Base-by-base conservation (phyloP, 495 filamentous ascomycete genomes). In the Penicillium egyptiacum region DNA sequence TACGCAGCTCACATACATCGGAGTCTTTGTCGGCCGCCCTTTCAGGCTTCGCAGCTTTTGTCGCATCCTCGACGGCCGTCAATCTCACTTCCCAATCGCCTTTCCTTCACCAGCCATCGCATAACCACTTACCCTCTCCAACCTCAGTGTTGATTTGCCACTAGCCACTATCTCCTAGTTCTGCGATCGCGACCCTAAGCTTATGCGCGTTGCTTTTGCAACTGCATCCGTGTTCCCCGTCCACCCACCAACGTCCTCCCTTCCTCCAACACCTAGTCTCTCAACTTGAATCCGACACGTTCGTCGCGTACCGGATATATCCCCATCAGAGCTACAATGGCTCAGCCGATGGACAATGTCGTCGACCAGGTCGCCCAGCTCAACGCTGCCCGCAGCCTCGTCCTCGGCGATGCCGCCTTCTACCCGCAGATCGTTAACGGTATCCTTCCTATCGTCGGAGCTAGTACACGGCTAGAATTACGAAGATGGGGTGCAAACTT, bases 401-500 rank as follows among this genome's bases (percentile, higher is more conserved):
- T 93, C 40, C 81, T 97, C 44, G 83, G 83, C 42, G 91, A 97
- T 74, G 76, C 90, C 31, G 79, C 81, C 55, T 88, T 91, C 72
- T 99, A 97, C 76, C 84, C 86, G 30, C 89, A 89, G 68, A 91
- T 99, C 70, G 83, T 98, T 54, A 88, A 88, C 69, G 90, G 89
- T 25, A 90, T 96, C 54, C 81, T 97, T 5, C 91, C 92, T 22
- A 91, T 98, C 66, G 87, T 97, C 64, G 88, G 87, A 30, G 82
- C 88, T n/a, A 77, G 80, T 50, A 77, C 88, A 43, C 79, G 79
- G 40, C 70, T 96, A 19, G 90, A 96, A 71, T 74, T 97, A 62
- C 87, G 90, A 71, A 80, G 92, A 86, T 99, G 95, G 95, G 95
- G 92, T 22, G 85, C 92, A 22, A 91, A 97, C 25, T 99, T 99